Conservation (phyloP, 2,329 filamentous ascomycete genomes). For the Colletotrichum aenigma region DNA sequence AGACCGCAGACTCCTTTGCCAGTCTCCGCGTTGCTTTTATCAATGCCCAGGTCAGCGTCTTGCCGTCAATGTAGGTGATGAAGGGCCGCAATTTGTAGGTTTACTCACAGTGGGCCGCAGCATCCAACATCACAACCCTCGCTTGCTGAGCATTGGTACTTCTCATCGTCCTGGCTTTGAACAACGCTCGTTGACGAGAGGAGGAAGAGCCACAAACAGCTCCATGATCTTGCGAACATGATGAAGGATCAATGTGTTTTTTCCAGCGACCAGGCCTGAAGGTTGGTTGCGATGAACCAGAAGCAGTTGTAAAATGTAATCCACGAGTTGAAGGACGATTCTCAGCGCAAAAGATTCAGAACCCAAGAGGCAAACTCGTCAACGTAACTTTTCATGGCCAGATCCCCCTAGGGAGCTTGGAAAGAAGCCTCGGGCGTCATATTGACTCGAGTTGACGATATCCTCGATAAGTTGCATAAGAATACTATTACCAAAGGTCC, state of each 20-base stretch:
- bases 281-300: neutral
- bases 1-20: neutral
- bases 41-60: neutral
- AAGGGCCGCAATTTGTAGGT: neutral
- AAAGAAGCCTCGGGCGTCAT: neutral
- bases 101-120: neutral
- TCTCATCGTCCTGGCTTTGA: neutral
- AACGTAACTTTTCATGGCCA: neutral
- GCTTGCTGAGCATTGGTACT: neutral
- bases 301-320: neutral
- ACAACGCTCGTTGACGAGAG: neutral
- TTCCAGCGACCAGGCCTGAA: neutral
- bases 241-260: neutral
- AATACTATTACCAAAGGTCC: neutral
- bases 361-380: neutral
- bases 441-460: neutral
- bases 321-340: neutral
- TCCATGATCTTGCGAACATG: neutral
- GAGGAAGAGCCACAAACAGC: neutral
- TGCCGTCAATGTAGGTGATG: neutral
- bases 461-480: neutral
- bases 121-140: neutral
- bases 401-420: too few relatives aligned
- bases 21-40: neutral
- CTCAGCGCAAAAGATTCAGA: neutral